Percentiles rank a stretch among this genome's conserved stretches.
Conservation (phyloP, 2,329 filamentous ascomycete genomes). For the Aspergillus sp. region DNA sequence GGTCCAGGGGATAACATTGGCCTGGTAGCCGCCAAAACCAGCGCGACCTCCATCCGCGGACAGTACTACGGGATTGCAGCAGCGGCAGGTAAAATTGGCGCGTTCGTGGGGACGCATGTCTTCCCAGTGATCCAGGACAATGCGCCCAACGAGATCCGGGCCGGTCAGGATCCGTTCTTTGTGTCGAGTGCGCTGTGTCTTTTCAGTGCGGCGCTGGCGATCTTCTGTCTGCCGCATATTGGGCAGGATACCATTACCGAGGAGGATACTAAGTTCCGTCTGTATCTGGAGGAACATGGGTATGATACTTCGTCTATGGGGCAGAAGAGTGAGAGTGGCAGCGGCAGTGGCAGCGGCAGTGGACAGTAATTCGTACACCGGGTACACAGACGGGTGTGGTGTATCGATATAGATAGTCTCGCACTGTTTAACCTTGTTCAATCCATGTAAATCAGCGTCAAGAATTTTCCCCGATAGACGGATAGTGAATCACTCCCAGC, state of each 20-base stretch:
- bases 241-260: constrained; percentile 73
- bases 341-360: no score
- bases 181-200: constrained; percentile 77
- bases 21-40: constrained; percentile 81
- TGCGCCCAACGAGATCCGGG: constrained; percentile 54
- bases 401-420: no score
- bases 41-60: constrained; percentile 82
- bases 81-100: constrained; percentile 52
- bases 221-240: constrained; percentile 72
- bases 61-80: constrained; percentile 62
- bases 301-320: constrained; percentile 69
- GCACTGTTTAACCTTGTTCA: no score
- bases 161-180: constrained; percentile 85
- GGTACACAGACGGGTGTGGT: no score
- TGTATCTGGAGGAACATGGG: constrained; percentile 70
- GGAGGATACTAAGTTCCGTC: constrained; percentile 75
- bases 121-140: constrained; percentile 69
- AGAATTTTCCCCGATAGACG: no score
- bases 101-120: constrained; percentile 82
- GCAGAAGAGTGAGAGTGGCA: not conserved
- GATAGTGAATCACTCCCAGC: no score
- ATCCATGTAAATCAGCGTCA: no score
- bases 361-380: no score
- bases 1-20: constrained; percentile 93
- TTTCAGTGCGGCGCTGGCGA: constrained; percentile 66